A percentile compares a stretch with the other conserved stretches of the same genome.
phyloP scores from a whole-genome alignment of 2,329 filamentous ascomycete genomes.

The Myriosclerotinia duriaeana region DNA sequence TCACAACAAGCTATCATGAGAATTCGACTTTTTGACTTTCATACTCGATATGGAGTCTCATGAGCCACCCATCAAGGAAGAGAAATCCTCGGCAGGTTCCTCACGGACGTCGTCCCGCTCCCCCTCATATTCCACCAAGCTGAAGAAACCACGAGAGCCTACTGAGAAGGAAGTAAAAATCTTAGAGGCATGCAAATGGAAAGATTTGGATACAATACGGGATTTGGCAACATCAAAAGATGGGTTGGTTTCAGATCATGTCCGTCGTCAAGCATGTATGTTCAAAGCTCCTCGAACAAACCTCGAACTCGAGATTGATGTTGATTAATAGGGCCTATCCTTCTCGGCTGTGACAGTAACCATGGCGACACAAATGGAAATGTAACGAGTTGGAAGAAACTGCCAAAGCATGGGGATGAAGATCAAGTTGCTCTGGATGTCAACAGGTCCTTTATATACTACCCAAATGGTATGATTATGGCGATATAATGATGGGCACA shows the following conservation, averaged over 20 bases:
- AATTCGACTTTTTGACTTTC: conserved; percentile 30
- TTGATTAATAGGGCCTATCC: conserved; percentile 57
- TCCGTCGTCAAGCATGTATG: conserved; percentile 78
- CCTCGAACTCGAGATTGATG: conserved; percentile 27
- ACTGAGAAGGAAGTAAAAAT: conserved; percentile 49
- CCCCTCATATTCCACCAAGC: conserved; percentile 3
- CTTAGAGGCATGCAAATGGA: conserved; percentile 58
- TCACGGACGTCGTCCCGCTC: conserved; percentile 23
- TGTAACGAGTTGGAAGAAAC: conserved; percentile 43
- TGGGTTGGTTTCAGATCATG: conserved; percentile 64
- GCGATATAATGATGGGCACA: conserved; percentile 12
- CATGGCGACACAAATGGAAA: conserved; percentile 32
- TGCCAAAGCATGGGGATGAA: conserved; percentile 81
- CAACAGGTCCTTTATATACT: conserved; percentile 95
- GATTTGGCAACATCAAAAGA: conserved; percentile 60
- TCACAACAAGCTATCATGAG: conserved; percentile 31
- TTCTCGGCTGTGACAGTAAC: conserved; percentile 48
- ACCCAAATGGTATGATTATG: conserved; percentile 68
- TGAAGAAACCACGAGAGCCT: conserved; percentile 16
- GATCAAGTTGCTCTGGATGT: conserved; percentile 91
- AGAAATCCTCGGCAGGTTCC: conserved; percentile 22
- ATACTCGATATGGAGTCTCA: conserved; percentile 38
- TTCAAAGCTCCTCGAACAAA: conserved; percentile 32
- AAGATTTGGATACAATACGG: conserved; percentile 57
- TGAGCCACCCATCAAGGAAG: conserved; percentile 31